Percentiles rank a stretch among this genome's conserved stretches.
phyloP scores from a whole-genome alignment of 306 rosid species.

The Vigna trinervia region DNA sequence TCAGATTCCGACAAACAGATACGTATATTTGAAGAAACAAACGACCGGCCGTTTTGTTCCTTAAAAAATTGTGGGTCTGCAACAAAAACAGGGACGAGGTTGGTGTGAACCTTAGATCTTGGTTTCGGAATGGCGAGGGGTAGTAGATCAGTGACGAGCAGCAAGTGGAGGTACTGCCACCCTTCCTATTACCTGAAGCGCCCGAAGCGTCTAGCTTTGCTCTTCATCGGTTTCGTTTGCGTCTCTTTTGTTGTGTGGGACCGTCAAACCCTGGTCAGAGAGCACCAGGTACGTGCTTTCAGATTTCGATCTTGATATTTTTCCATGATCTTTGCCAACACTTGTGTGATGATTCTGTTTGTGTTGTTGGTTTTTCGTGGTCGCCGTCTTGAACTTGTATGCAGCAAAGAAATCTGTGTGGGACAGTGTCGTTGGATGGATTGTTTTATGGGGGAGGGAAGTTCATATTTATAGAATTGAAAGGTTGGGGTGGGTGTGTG shows the following conservation, averaged over 20 bases:
- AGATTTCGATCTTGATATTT: slow-evolving; percentile 40
- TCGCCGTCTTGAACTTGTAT: neutral
- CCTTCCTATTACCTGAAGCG: slow-evolving; percentile 90
- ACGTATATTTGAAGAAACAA: slow-evolving; percentile 45
- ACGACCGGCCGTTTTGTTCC: no score
- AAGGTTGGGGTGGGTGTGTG: neutral
- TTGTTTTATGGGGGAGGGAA: no score
- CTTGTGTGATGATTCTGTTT: slow-evolving; percentile 29
- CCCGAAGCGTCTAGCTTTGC: slow-evolving; percentile 87
- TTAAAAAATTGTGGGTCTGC: slow-evolving; percentile 16
- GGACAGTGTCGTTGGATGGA: neutral
- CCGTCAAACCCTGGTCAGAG: slow-evolving; percentile 84
- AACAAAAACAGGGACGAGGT: neutral
- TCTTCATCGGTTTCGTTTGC: slow-evolving; percentile 78
- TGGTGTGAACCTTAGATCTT: slow-evolving; percentile 33
- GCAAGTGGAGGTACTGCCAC: slow-evolving; percentile 73
- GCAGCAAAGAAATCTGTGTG: neutral
- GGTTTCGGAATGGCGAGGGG: slow-evolving; percentile 67
- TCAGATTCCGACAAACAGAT: slow-evolving; percentile 21
- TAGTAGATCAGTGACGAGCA: slow-evolving; percentile 60
- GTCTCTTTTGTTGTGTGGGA: slow-evolving; percentile 80
- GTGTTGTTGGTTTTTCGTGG: neutral
- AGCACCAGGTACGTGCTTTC: slow-evolving; percentile 71
- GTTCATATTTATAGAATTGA: no score
- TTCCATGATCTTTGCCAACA: neutral